Base-by-base conservation (phyloP, 805 yeast species). In the Zygotorulaspora danielsina region DNA sequence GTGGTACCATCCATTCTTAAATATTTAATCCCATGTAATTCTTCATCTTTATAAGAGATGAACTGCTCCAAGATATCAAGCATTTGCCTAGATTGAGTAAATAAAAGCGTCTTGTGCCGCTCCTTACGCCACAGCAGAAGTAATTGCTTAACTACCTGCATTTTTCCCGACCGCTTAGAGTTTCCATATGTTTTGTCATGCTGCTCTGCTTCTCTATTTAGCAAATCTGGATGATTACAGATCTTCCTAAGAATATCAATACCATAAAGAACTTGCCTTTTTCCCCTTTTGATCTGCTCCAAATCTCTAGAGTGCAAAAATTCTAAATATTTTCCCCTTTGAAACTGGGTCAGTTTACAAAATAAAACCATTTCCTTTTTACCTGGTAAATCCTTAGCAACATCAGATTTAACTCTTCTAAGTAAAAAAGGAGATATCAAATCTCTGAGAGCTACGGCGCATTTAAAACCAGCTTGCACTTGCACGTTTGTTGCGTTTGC, bases 1-100 rank as follows among this genome's bases (percentile, higher is more conserved):
- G 97, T 93, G 0, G 89, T 71, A 1, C 98, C 98, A 61, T 93
- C 97, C 98, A 93, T 93, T 40, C 96, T 69, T 50, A 90, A 62
- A 60, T 75, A 88, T 4, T 62, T 67, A 38, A 78, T 66, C 5
- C 55, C 63, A 3, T 59, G 39, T 2, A 60, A 34, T 18, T 61
- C 64, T 4, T 54, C 41, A 46, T 63, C 66, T 40, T 70, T 66
- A 12, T 52, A 65, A 19, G 55, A 57, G 10, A 88, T 61, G 51
- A 87, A 84, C 19, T 67, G 71, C 55, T 90, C 90, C 38, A 93
- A 60, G 36, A 93, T 89, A 53, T 84, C 86, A 51, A 93, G 69
- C 97, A 93, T 93, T 55, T 93, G 97, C 45, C 84, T 73, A 0
- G 97, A 87, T 57, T 93, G 98, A 5, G 95, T 79, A 59, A 93